Evolutionary conservation across 2,329 filamentous ascomycete genomes (phyloP), one percentile per base, ranked within the genome.

Genomic region (Ambrosiella beaveri): DNA sequence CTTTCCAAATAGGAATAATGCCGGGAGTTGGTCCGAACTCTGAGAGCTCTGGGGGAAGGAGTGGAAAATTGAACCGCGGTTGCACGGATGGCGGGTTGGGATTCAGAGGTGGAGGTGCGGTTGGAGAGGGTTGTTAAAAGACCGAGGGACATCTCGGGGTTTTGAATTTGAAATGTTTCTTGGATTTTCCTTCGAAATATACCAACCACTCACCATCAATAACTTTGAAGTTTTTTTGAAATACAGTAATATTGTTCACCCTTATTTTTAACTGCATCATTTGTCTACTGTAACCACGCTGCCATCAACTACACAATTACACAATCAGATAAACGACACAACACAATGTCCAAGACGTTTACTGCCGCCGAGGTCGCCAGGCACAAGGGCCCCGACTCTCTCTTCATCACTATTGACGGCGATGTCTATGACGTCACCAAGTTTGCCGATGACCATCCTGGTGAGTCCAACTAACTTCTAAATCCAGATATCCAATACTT

Each of bases 401-500:
- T 96, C 62, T 97, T 84, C 81, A 87, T 97, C 67, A 81, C 94
- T 63, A 82, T 97, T 64, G 91, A 97, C 64, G 86, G 90, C 66
- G 91, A 97, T 71, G 91, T 97, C 64, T 97, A 95, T 71, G 91
- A 98, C 68, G 70, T 97, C 65, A 95, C 89, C 65, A 89, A 83
- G 67, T 91, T 91, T 70, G 85, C 88, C 69, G 84, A 90, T 61
- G 85, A 90, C 63, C 86, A 91, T 70, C 87, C 86, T 69, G 88
- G 88, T 80, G 74, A 74, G 73, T 65, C 41, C 41, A 39, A 27
- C 27, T 27, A 27, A 27, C 27, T 27, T 27, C 27, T 27, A 27
- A 27, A 27, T 27, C 27, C 3, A 27, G 27, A 27, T 27, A 27
- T 27, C 27, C 27, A 27, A 27, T 27, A 27, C 3, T 2, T 27